Conservation (phyloP, 768 basidiomycete species). For the Lactarius evosmus region DNA sequence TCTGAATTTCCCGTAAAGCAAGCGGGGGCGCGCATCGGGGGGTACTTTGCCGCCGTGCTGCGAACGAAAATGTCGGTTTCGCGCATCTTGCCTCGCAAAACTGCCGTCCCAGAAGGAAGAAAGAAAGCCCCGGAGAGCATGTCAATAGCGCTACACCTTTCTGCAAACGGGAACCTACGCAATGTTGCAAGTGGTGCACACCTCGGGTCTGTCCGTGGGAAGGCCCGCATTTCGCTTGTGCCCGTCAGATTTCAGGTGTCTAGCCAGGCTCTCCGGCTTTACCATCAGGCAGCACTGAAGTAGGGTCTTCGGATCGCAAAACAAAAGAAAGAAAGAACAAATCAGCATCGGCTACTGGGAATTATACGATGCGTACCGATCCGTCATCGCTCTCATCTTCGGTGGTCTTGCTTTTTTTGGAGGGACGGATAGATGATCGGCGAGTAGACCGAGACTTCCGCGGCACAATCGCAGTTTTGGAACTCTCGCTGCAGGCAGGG, state of each 20-base stretch:
- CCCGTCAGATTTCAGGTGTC: slow-evolving; percentile 21
- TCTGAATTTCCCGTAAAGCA: neutral
- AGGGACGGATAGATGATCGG: neutral
- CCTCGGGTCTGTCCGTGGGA: slow-evolving; percentile 19
- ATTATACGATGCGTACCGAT: slow-evolving; percentile 12
- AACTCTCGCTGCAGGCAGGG: neutral
- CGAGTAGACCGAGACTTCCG: neutral
- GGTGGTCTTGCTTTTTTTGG: slow-evolving; percentile 11
- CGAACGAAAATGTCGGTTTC: slow-evolving; percentile 24
- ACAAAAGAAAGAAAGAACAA: too few species aligned
- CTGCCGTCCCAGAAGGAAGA: slow-evolving; percentile 1
- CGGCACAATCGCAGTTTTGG: neutral
- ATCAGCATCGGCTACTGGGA: slow-evolving; percentile 1
- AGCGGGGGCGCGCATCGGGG: neutral
- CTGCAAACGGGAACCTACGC: slow-evolving; percentile 12
- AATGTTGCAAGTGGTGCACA: slow-evolving; percentile 21
- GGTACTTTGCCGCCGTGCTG: slow-evolving; percentile 5
- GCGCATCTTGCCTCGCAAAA: slow-evolving; percentile 24
- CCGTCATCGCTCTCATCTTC: slow-evolving; percentile 3
- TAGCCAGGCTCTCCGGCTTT: slow-evolving; percentile 22
- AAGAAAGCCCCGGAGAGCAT: neutral
- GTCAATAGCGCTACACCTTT: neutral
- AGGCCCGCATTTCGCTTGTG: slow-evolving; percentile 24
- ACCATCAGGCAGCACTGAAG: slow-evolving; percentile 23
- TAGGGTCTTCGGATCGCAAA: neutral